A percentile compares a stretch with the other conserved stretches of the same genome.
Conservation (phyloP, 352 stramenopile species). For the Globisporangium acanthophoron region DNA sequence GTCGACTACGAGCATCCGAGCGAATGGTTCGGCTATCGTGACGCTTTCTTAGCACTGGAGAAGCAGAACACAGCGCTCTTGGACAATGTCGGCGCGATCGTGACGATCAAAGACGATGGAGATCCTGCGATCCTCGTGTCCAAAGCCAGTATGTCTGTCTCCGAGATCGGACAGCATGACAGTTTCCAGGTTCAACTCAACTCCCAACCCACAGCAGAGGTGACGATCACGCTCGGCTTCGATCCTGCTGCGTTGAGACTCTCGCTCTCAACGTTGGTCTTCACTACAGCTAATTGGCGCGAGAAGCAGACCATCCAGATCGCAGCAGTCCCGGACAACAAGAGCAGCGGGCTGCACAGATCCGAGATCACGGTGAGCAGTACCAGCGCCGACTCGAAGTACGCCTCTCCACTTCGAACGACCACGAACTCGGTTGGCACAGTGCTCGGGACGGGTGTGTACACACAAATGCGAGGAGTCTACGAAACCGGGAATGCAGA, state of each 20-base stretch:
- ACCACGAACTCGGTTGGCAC: slow-evolving; percentile 16
- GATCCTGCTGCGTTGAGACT: slow-evolving; percentile 16
- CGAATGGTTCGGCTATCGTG: slow-evolving; percentile 41
- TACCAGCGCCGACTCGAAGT: slow-evolving; percentile 32
- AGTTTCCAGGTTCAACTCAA: slow-evolving; percentile 49
- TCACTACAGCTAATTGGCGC: slow-evolving; percentile 39
- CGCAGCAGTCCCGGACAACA: slow-evolving; percentile 26
- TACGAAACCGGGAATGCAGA: slow-evolving; percentile 54
- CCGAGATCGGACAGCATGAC: slow-evolving; percentile 62
- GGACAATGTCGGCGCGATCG: slow-evolving; percentile 62
- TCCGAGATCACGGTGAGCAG: slow-evolving; percentile 25
- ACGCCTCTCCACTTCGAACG: slow-evolving; percentile 30
- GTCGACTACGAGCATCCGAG: slow-evolving; percentile 54
- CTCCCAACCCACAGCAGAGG: slow-evolving; percentile 28
- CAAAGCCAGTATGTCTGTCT: slow-evolving; percentile 57
- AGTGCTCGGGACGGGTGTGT: slow-evolving; percentile 36
- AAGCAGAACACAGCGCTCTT: slow-evolving; percentile 23
- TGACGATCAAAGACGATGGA: slow-evolving; percentile 60
- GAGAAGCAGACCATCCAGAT: slow-evolving; percentile 29
- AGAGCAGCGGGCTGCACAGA: slow-evolving; percentile 28
- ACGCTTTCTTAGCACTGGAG: slow-evolving; percentile 38
- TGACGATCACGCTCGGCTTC: slow-evolving; percentile 26
- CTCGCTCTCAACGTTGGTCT: slow-evolving; percentile 22
- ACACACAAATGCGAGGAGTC: slow-evolving; percentile 33
- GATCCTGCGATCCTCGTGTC: slow-evolving; percentile 60